Percentiles rank a stretch among this genome's conserved stretches.
These are phyloP conservation scores for Ustilago sp. DNA, from an alignment of 1,284 basidiomycete genomes.

Conservation along the genomic window DNA sequence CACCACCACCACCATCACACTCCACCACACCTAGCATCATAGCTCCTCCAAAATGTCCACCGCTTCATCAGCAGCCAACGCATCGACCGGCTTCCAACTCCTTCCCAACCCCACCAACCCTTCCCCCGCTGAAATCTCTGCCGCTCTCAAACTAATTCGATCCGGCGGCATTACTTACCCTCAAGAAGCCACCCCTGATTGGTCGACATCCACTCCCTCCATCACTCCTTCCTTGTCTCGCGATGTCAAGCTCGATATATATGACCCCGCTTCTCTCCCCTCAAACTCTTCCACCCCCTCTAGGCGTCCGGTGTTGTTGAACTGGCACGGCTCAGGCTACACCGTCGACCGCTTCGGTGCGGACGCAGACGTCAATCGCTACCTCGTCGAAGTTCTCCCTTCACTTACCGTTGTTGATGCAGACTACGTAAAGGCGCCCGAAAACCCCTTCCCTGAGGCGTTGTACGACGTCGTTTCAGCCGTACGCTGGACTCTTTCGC, in stretches of 20 bases:
- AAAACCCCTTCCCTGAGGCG: slow-evolving; percentile 36
- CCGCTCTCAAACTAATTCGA: slow-evolving; percentile 34
- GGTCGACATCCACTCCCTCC: slow-evolving; percentile 18
- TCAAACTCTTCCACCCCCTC: not conserved
- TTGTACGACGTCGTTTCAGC: slow-evolving; percentile 35
- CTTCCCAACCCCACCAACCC: slow-evolving; percentile 31
- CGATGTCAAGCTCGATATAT: slow-evolving; percentile 28
- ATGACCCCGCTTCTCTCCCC: slow-evolving; percentile 13
- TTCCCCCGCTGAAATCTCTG: slow-evolving; percentile 14
- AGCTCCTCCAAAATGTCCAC: slow-evolving; percentile 18
- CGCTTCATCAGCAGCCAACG: slow-evolving; percentile 28
- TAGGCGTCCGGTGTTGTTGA: slow-evolving; percentile 34
- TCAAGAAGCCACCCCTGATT: slow-evolving; percentile 26
- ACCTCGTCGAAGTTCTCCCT: slow-evolving; percentile 25
- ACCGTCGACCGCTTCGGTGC: slow-evolving; percentile 35
- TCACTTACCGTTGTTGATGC: slow-evolving; percentile 32
- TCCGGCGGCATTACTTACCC: slow-evolving; percentile 23
- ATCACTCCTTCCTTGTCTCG: slow-evolving; percentile 12
- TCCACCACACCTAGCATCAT: not conserved
- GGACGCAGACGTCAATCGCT: slow-evolving; percentile 33
- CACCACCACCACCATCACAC: not conserved
- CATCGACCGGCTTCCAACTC: slow-evolving; percentile 21
- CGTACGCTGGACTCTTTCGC: slow-evolving; percentile 27
- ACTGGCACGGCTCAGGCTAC: slow-evolving; percentile 45
- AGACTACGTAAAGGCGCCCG: slow-evolving; percentile 47